phyloP scores from a whole-genome alignment of 805 yeast species.

The Candida coquimbonensis region DNA sequence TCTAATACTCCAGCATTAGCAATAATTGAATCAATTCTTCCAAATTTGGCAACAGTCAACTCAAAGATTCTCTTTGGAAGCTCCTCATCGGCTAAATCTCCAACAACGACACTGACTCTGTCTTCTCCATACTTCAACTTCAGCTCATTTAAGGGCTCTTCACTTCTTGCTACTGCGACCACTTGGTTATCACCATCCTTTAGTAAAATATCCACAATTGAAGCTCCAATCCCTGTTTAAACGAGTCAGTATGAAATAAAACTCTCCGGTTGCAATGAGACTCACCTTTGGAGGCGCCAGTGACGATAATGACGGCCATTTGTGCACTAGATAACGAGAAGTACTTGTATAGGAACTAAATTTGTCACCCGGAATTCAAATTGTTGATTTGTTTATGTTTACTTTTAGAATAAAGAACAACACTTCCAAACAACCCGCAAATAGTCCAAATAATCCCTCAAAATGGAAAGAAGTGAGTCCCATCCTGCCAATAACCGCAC shows the following conservation, averaged over 20 bases:
- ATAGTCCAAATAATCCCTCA: too few relatives aligned
- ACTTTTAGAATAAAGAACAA: background rate
- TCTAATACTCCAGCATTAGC: slow-evolving; percentile 81
- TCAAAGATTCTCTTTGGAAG: slow-evolving; percentile 29
- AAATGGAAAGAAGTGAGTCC: slow-evolving; percentile 7
- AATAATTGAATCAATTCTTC: slow-evolving; percentile 54
- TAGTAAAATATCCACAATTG: slow-evolving; percentile 51
- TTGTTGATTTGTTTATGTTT: background rate
- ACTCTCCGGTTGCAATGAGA: too few relatives aligned
- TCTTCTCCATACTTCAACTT: slow-evolving; percentile 35
- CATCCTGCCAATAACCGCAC: too few relatives aligned
- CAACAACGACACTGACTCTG: slow-evolving; percentile 45
- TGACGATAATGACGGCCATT: slow-evolving; percentile 38
- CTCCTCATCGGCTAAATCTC: slow-evolving; percentile 38
- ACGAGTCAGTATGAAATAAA: slow-evolving; percentile 8
- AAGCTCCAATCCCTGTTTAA: slow-evolving; percentile 65
- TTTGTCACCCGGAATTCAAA: background rate
- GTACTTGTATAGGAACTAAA: background rate
- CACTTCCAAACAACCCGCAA: background rate
- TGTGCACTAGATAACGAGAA: background rate
- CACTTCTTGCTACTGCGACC: slow-evolving; percentile 69
- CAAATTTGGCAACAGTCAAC: slow-evolving; percentile 41
- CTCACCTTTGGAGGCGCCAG: slow-evolving; percentile 57
- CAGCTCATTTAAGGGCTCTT: slow-evolving; percentile 37
- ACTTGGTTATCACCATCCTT: slow-evolving; percentile 34